Base-by-base conservation (phyloP, 2,329 filamentous ascomycete genomes). In the Stachybotrys echinatus region DNA sequence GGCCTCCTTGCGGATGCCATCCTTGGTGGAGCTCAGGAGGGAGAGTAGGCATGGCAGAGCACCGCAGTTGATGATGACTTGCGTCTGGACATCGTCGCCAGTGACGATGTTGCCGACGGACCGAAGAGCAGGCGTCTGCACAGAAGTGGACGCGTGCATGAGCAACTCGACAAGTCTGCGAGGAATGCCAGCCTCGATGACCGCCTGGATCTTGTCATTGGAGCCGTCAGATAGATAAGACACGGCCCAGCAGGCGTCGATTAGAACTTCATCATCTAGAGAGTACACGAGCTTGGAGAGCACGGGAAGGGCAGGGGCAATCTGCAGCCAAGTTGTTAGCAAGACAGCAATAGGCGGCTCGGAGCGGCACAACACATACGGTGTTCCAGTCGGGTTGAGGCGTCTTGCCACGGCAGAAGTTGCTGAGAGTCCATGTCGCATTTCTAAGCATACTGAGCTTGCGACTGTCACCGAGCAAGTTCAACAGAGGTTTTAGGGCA, bases 401-500 rank as follows among this genome's bases (percentile, higher is more conserved):
- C 8, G 92, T 96, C 83, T 99, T 99, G 74, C 94, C 94, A 79
- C 94, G 90, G 77, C 94, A 99, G 76, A 99, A 99, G 80, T 99
- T 99, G 81, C 94, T 97, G 50, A 99, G 77, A 42, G 94, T 99
- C 94, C 94, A 99, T 21, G 94, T 99, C 34, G 94, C 94, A 69
- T 99, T 99, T 60, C 94, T 84, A 48, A 99, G 85, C 94, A 99
- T 99, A 81, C 92, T 97, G 51, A 99, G 79, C 80, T 99, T 99
- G 65, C 94, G 91, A 76, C 94, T 96, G 71, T 99, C 94, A 49
- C 92, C 92, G 50, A 99, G 84, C 42, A 99, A 82, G 64, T 84
- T 83, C 50, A 99, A 83, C 50, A 99, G 81, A 48, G 94, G 94
- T 70, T 90, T 90, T 48, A 99, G 83, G 55, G 94, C 94, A 63